Conservation (phyloP, 2,329 filamentous ascomycete genomes). For the Colletotrichum caudatum region DNA sequence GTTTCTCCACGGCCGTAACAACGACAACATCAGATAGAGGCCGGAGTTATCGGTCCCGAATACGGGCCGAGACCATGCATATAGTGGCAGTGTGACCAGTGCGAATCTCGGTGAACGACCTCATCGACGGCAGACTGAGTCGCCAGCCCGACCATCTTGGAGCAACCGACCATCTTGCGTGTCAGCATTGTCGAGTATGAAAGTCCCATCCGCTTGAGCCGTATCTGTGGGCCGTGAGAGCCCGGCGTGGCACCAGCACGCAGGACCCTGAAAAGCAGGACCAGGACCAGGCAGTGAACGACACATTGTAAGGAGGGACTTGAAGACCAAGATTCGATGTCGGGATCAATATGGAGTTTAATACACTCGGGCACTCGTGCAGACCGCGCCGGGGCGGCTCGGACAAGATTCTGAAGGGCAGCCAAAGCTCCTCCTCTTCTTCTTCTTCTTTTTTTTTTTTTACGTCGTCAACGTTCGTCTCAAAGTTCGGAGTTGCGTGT, state of each 20-base stretch:
- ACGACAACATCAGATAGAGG: not conserved
- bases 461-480: constrained; percentile 31
- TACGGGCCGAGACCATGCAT: not conserved
- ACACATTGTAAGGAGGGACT: not conserved
- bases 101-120: not conserved
- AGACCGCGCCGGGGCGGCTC: constrained; percentile 5
- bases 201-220: not conserved
- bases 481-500: constrained; percentile 6
- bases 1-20: no score
- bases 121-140: not conserved
- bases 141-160: not conserved
- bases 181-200: not conserved
- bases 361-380: not conserved
- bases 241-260: constrained; percentile 3
- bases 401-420: not conserved
- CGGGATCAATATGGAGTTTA: constrained; percentile 16
- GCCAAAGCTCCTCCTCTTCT: not conserved
- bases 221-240: not conserved
- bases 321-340: constrained; percentile 1
- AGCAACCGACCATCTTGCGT: not conserved
- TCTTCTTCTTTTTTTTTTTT: not conserved
- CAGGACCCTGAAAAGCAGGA: not conserved
- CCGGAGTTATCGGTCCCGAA: not conserved
- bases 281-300: not conserved
- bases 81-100: not conserved